Evolutionary conservation across 139 green algal species (phyloP), one percentile per base, ranked within the genome.

Genomic region (Edaphochlamys debaryana): DNA sequence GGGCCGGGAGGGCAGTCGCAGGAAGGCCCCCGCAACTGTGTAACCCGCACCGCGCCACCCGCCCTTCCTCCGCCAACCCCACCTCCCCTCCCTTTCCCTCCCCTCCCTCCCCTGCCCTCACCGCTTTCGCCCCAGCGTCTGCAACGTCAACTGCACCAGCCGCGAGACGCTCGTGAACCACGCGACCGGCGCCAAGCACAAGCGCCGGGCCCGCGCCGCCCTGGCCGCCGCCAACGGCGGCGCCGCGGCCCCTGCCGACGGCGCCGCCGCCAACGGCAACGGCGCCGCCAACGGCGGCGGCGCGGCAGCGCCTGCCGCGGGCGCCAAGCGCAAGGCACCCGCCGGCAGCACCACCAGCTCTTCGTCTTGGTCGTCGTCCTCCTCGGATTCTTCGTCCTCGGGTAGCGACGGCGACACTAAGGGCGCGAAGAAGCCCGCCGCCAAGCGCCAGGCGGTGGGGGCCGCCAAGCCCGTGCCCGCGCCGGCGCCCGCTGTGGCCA

Each of bases 101-200:
- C n/a, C n/a, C n/a, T n/a, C n/a, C n/a, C n/a, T n/a, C n/a, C n/a
- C n/a, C n/a, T n/a, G n/a, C n/a, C n/a, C n/a, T n/a, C n/a, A n/a
- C n/a, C n/a, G n/a, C n/a, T n/a, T n/a, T n/a, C n/a, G n/a, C n/a
- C n/a, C n/a, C 87, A 90, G 79, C 22, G 78, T 95, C 4, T 99
- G 96, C 91, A 95, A 96, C 64, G 95, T 99, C 32, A 94, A 58
- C 34, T 97, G 93, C 90, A 99, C 96, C 0, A 97, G 93, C 80
- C 56, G 90, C 41, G 94, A 98, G 38, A 98, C 95, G 6, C 88
- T 99, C 41, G 58, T 94, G 38, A 87, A 82, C 7, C 96, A 99
- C 81, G 95, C 96, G 0, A 45, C 84, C 7, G 96, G 96, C 0
- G 88, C 89, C 20, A 98, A 98, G 84, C 96, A 99, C 91, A 90